Base-by-base conservation (phyloP, 352 stramenopile genomes). In the Hyphochytrium catenoides region DNA sequence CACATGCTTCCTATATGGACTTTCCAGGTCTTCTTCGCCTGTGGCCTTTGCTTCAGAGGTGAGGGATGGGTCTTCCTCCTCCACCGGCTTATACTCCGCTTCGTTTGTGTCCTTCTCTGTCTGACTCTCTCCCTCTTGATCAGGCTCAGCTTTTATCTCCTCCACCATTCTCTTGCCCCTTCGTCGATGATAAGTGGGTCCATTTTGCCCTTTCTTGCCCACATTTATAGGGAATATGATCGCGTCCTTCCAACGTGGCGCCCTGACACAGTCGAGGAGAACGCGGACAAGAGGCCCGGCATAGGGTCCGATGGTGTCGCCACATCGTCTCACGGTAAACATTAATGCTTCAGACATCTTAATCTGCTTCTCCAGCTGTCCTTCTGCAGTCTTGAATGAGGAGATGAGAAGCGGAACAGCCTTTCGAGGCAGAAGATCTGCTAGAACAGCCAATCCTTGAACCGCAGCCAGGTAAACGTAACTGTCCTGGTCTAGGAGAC, bases 381-480 rank as follows among this genome's bases (percentile, higher is more conserved):
- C 60, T 47, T 2, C 12, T 50, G 11, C 39, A 38, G 26, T 81
- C 59, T 8, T 42, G 43, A 79, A 36, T 4, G 51, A 52, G 2
- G 48, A 44, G 8, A 78, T 59, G 8, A 81, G 51, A n/a, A 62
- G 24, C 16, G 66, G 64, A 26, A 83, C 72, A 2, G 69, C 59
- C 3, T 69, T 51, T 33, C 67, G 46, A 0, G 66, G 46, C 26
- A 79, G 59, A 0, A 52, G 50, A 27, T 83, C 64, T 0, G 60
- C 45, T 20, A 31, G 18, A 16, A n/a, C n/a, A 11, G 30, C 12
- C n/a, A 20, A 21, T 41, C 39, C 39, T 38, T 83, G 69, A 2
- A 83, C 54, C 14, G 69, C 62, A 0, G 69, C 69, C n/a, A 83
- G 55, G 30, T 62, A 83, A 1, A 83, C 69, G 42, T 83, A 83